These are phyloP conservation scores for Globisporangium parvum DNA, from an alignment of 352 stramenopile genomes.

Conservation along the genomic window DNA sequence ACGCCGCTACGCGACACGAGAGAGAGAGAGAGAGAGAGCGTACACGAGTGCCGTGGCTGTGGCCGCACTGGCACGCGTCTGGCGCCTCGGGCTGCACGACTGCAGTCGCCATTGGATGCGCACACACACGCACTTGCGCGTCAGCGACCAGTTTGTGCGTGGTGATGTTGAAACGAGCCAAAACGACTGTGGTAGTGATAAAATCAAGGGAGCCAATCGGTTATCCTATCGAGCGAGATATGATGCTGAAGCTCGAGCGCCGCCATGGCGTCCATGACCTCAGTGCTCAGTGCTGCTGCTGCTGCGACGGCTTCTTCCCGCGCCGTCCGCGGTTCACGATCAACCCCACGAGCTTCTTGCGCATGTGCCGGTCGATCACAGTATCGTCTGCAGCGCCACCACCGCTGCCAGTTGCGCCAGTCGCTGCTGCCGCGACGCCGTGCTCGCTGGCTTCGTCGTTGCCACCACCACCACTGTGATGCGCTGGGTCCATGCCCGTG, in stretches of 20 bases:
- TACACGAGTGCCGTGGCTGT: constrained; percentile 18
- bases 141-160: too few relatives aligned
- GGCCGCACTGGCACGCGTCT: constrained; percentile 25
- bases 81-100: constrained; percentile 18
- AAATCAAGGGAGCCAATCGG: too few relatives aligned
- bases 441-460: constrained; percentile 19
- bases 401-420: constrained; percentile 2
- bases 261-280: background rate
- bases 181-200: too few relatives aligned
- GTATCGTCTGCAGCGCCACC: constrained; percentile 35
- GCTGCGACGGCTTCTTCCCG: constrained; percentile 42
- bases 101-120: constrained; percentile 4
- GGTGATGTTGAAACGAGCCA: too few relatives aligned
- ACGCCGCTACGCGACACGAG: background rate
- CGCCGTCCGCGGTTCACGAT: constrained; percentile 73
- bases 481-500: constrained; percentile 2
- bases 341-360: constrained; percentile 80
- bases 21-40: background rate
- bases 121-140: too few relatives aligned
- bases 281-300: constrained; percentile 18
- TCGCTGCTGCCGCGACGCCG: background rate
- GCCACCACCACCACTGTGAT: constrained; percentile 21
- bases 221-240: too few relatives aligned
- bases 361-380: constrained; percentile 71
- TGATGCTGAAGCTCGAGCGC: too few relatives aligned